Conservation (phyloP, 768 basidiomycete genomes). For the Leccinellum luteum region DNA sequence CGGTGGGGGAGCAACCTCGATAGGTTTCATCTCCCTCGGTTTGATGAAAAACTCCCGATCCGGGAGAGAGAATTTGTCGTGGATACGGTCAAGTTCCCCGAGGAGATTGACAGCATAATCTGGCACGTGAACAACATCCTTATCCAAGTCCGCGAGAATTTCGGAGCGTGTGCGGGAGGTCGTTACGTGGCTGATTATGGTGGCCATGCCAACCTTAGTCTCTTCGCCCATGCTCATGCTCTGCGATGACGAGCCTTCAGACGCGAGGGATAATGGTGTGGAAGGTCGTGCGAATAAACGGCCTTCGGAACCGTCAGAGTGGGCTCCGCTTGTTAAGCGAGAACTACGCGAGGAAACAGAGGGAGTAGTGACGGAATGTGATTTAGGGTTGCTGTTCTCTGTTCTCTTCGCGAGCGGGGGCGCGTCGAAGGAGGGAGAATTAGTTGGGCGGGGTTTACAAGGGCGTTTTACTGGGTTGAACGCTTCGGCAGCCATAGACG, state of each 20-base stretch:
- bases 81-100: conserved; percentile 39
- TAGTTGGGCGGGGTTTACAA: conserved; percentile 22
- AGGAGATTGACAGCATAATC: conserved; percentile 46
- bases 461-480: conserved; percentile 31
- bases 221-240: conserved; percentile 14
- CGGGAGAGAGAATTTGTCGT: conserved; percentile 33
- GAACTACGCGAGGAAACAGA: conserved; percentile 20
- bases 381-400: conserved; percentile 15
- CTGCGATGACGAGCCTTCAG: conserved; percentile 22
- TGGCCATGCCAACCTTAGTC: conserved; percentile 31
- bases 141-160: conserved; percentile 34
- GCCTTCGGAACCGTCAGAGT: conserved; percentile 22
- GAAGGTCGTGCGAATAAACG: conserved; percentile 25
- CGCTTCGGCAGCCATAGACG: conserved; percentile 26
- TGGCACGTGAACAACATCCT: conserved; percentile 38
- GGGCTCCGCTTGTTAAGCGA: conserved; percentile 21
- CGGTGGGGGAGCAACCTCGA: conserved; percentile 28
- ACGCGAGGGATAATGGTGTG: conserved; percentile 29
- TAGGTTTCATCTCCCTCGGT: conserved; percentile 29
- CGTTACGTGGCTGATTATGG: conserved; percentile 34
- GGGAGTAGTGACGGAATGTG: conserved; percentile 16
- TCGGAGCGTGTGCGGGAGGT: conserved; percentile 35
- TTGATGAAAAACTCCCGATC: conserved; percentile 29
- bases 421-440: conserved; percentile 15
- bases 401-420: conserved; percentile 14